A percentile compares a stretch with the other conserved stretches of the same genome.
Conservation (phyloP, 805 yeast genomes). For the Isabelozyma pseudorhagii region DNA sequence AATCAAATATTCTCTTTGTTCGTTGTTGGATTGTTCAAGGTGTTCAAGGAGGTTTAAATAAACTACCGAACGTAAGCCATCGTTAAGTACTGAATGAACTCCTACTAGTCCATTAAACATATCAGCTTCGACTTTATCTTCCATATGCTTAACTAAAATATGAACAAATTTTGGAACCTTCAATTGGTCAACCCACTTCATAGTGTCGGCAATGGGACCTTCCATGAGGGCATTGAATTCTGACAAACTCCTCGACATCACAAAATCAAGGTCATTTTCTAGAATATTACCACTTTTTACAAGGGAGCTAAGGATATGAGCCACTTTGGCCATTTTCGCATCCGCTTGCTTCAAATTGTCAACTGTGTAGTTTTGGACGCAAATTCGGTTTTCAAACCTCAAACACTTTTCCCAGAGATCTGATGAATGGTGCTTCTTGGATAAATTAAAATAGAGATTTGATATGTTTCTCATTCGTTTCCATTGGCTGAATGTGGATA, state of each 20-base stretch:
- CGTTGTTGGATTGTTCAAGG: not conserved
- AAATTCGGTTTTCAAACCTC: slow-evolving; percentile 25
- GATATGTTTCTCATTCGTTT: slow-evolving; percentile 47
- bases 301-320: slow-evolving; percentile 2
- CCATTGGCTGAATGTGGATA: slow-evolving; percentile 21
- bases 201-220: not conserved
- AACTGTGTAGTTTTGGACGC: slow-evolving; percentile 3
- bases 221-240: slow-evolving; percentile 1
- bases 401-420: slow-evolving; percentile 18
- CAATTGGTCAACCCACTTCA: not conserved
- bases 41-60: not conserved
- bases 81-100: not conserved
- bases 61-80: not conserved
- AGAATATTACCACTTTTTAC: not conserved
- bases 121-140: not conserved
- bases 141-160: not conserved
- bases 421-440: slow-evolving; percentile 13
- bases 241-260: not conserved
- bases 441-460: slow-evolving; percentile 42
- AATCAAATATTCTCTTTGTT: not conserved
- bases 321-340: not conserved
- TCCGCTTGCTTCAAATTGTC: slow-evolving; percentile 3
- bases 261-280: not conserved
- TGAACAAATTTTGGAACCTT: not conserved
- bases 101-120: not conserved